A percentile compares a stretch with the other conserved stretches of the same genome.
phyloP scores from a whole-genome alignment of 805 yeast species.

The Pichia cephalocereana region DNA sequence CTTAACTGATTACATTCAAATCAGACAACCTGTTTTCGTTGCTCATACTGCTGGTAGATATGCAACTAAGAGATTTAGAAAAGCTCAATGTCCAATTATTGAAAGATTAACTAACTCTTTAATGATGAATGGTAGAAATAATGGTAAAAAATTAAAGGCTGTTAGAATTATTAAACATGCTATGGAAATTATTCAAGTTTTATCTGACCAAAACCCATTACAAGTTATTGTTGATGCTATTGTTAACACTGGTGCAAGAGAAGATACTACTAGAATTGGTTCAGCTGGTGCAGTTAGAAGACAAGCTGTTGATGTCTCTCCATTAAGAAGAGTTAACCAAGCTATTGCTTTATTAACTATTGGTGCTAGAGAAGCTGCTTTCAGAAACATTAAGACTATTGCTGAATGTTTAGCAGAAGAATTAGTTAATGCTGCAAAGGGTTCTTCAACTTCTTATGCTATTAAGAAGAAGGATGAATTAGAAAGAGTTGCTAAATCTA shows the following conservation, averaged over 20 bases:
- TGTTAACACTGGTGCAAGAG: slow-evolving; percentile 99
- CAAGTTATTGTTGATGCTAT: slow-evolving; percentile 99
- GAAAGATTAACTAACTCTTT: slow-evolving; percentile 99
- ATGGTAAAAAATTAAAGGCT: slow-evolving; percentile 99
- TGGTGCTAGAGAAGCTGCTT: slow-evolving; percentile 99
- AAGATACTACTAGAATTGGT: slow-evolving; percentile 99
- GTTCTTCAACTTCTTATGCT: slow-evolving; percentile 99
- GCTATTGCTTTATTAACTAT: slow-evolving; percentile 95
- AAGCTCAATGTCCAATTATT: slow-evolving; percentile 98
- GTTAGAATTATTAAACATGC: slow-evolving; percentile 99
- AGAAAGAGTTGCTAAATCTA: slow-evolving; percentile 99
- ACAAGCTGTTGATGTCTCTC: slow-evolving; percentile 99
- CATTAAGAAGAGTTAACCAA: slow-evolving; percentile 99
- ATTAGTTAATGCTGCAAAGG: slow-evolving; percentile 99
- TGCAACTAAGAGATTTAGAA: slow-evolving; percentile 99
- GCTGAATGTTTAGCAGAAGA: slow-evolving; percentile 99
- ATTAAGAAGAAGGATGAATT: slow-evolving; percentile 99
- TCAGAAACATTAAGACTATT: slow-evolving; percentile 99
- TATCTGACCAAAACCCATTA: slow-evolving; percentile 98
- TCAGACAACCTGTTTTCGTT: slow-evolving; percentile 94
- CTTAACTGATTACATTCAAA: slow-evolving; percentile 95
- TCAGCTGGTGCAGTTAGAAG: slow-evolving; percentile 99
- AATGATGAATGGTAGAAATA: slow-evolving; percentile 99
- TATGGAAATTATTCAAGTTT: slow-evolving; percentile 91
- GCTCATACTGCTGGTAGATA: slow-evolving; percentile 99